These are phyloP conservation scores for Aspergillus nidulans DNA, from an alignment of 495 filamentous ascomycete genomes.

Conservation along the genomic window DNA sequence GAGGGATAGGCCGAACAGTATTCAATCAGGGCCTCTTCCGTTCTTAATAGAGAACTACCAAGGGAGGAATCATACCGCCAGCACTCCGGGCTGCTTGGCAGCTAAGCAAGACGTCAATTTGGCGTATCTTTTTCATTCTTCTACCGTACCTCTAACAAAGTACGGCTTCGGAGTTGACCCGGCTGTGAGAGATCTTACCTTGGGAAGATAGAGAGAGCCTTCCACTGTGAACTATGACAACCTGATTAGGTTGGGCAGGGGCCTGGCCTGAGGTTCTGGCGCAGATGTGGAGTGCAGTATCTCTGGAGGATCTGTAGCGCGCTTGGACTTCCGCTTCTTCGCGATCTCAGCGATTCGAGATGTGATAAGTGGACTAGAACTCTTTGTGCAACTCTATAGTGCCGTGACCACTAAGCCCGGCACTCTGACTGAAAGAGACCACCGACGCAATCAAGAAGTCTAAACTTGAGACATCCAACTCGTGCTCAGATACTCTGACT, in stretches of 20 bases:
- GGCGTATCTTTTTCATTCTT: too few species aligned
- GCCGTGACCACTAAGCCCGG: background rate
- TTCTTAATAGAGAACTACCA: too few species aligned
- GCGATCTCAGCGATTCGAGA: slow-evolving; percentile 2
- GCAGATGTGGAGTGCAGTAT: background rate
- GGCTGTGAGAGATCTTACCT: too few species aligned
- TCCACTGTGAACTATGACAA: too few species aligned
- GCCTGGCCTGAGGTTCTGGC: background rate
- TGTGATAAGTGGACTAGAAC: slow-evolving; percentile 3
- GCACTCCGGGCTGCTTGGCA: too few species aligned
- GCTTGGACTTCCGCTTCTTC: background rate
- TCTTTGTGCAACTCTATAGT: background rate
- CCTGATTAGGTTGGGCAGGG: background rate
- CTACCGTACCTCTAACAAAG: too few species aligned
- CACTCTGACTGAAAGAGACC: slow-evolving; percentile 3
- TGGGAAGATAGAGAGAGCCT: too few species aligned
- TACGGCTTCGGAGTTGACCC: too few species aligned
- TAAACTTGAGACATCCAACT: background rate
- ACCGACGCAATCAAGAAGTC: background rate
- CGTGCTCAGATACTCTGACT: background rate
- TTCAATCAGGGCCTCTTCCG: too few species aligned
- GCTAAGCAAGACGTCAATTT: too few species aligned
- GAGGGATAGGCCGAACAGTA: too few species aligned
- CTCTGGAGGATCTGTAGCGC: background rate
- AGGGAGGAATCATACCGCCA: too few species aligned